Percentiles rank a stretch among this genome's conserved stretches.
These are phyloP conservation scores for Trichoderma atroviride DNA, from an alignment of 2,329 filamentous ascomycete genomes.

Conservation along the genomic window DNA sequence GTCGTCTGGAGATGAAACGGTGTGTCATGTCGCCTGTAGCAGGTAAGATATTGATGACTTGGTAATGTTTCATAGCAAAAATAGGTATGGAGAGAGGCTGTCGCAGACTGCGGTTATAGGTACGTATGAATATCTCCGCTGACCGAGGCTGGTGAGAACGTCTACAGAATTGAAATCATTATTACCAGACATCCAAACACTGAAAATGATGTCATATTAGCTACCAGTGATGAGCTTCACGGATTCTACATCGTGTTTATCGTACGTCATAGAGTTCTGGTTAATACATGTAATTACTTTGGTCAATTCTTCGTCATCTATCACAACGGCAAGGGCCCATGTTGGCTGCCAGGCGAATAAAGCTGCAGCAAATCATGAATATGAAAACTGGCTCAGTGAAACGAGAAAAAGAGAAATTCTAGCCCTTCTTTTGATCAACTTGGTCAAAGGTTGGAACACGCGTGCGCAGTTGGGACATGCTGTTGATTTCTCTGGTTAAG, in stretches of 20 bases:
- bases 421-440: background rate
- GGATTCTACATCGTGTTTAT: background rate
- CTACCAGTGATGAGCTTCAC: background rate
- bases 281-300: background rate
- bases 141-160: background rate
- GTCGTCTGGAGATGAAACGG: background rate
- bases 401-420: background rate
- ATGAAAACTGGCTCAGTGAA: slow-evolving; percentile 1
- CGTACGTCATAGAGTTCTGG: background rate
- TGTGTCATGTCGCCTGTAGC: background rate
- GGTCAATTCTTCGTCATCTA: background rate
- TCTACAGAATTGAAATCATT: background rate
- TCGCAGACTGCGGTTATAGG: background rate
- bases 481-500: slow-evolving; percentile 35
- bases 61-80: background rate
- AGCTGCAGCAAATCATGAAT: background rate
- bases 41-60: background rate
- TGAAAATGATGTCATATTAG: background rate
- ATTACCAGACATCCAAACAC: background rate
- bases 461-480: slow-evolving; percentile 22
- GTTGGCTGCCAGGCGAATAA: background rate
- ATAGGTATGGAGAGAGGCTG: background rate
- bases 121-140: background rate
- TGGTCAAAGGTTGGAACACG: background rate
- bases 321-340: background rate